A percentile compares a stretch with the other conserved stretches of the same genome.
These are phyloP conservation scores for Fragaria ananassa DNA, from an alignment of 306 rosid genomes.

Conservation along the genomic window DNA sequence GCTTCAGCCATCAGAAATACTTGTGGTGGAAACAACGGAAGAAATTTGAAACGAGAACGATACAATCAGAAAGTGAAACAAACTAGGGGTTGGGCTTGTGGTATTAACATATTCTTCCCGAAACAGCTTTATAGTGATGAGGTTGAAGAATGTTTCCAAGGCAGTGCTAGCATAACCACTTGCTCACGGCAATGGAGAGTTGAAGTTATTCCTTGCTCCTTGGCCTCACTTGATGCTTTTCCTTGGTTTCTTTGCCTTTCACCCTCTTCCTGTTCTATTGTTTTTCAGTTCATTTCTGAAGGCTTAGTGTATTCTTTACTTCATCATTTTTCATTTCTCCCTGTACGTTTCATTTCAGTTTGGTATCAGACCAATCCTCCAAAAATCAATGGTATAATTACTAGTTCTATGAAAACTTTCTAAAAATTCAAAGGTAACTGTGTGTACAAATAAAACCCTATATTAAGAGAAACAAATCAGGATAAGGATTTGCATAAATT, in stretches of 20 bases:
- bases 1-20: neutral
- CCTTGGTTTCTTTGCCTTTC: neutral
- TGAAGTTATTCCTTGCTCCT: neutral
- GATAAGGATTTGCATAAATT: slow-evolving; percentile 9
- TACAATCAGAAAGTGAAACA: neutral
- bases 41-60: neutral
- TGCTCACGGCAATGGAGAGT: neutral
- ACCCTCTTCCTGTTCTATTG: neutral
- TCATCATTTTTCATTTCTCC: neutral
- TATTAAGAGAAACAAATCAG: neutral
- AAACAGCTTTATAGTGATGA: neutral
- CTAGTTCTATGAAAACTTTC: too few relatives aligned
- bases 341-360: neutral
- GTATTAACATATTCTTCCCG: neutral
- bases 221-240: too few relatives aligned
- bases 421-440: too few relatives aligned
- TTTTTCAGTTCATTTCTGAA: neutral
- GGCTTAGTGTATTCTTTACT: neutral
- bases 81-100: neutral
- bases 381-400: too few relatives aligned
- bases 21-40: neutral
- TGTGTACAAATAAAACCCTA: too few relatives aligned
- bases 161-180: neutral
- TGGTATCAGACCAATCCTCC: slow-evolving; percentile 6
- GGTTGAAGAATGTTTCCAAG: neutral